Evolutionary conservation across 768 basidiomycete genomes (phyloP).

Genomic region (Boletus eberwhitei): DNA sequence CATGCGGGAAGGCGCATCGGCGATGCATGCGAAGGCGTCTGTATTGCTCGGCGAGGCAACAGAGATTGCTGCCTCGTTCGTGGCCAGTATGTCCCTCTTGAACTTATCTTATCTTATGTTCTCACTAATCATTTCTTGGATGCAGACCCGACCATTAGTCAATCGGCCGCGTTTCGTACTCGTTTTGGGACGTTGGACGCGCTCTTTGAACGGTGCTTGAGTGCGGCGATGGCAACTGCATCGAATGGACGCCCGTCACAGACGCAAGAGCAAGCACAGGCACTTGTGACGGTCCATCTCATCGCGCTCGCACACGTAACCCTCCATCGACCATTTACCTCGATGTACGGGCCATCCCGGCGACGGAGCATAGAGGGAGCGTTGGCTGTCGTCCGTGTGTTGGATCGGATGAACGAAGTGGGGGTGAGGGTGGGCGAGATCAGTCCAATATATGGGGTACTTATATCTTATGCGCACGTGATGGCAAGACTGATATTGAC

Average conservation of each 20-base stretch:
- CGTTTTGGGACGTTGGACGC: conserved; percentile 45
- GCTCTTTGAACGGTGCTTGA: conserved; percentile 37
- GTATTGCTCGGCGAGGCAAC: conserved; percentile 36
- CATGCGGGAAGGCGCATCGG: not conserved
- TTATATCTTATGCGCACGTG: not conserved
- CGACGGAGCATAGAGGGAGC: conserved; percentile 16
- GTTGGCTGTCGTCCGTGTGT: conserved; percentile 7
- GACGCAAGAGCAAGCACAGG: not conserved
- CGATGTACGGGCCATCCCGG: conserved; percentile 12
- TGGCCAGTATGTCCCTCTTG: conserved; percentile 22
- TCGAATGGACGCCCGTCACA: not conserved
- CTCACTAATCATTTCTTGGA: not conserved
- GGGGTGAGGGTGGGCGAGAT: not conserved
- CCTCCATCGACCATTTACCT: conserved; percentile 22
- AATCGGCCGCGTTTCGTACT: conserved; percentile 40
- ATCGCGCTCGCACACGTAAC: conserved; percentile 23
- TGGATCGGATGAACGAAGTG: conserved; percentile 15
- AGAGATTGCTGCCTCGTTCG: conserved; percentile 26
- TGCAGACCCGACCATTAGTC: conserved; percentile 41
- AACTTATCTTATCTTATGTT: not conserved
- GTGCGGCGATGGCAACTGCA: conserved; percentile 2
- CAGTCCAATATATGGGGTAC: conserved; percentile 20
- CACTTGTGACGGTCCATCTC: conserved; percentile 17
- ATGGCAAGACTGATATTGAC: not conserved
- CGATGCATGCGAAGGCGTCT: conserved; percentile 28